These are phyloP conservation scores for Hygrocybe coccinea DNA, from an alignment of 768 basidiomycete species.

Conservation along the genomic window DNA sequence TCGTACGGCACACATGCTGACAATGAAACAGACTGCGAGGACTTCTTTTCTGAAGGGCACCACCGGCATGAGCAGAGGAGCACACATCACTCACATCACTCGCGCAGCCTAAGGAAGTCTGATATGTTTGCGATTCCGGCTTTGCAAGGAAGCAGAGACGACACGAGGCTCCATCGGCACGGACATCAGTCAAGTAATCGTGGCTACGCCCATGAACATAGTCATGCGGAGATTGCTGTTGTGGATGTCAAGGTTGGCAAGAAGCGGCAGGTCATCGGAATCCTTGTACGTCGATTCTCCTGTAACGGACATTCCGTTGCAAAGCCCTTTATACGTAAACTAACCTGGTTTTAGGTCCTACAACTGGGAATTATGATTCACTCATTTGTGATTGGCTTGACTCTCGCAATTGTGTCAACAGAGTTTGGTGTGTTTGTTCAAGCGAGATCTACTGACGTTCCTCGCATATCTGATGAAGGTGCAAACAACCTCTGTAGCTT, in stretches of 20 bases:
- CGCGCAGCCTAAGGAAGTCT: background rate
- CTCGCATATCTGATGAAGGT: too few species aligned
- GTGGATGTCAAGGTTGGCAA: slow-evolving; percentile 39
- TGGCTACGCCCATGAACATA: background rate
- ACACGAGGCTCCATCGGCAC: too few species aligned
- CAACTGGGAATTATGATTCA: slow-evolving; percentile 86
- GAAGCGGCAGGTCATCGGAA: slow-evolving; percentile 65
- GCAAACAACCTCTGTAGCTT: slow-evolving; percentile 38
- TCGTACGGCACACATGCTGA: background rate
- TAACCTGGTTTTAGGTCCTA: slow-evolving; percentile 50
- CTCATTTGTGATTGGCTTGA: slow-evolving; percentile 75
- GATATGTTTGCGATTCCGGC: too few species aligned
- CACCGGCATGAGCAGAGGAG: slow-evolving; percentile 2
- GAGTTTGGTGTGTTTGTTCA: slow-evolving; percentile 58
- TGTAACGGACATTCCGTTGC: background rate
- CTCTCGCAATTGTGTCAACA: slow-evolving; percentile 57
- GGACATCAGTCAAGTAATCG: background rate
- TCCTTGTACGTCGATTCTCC: slow-evolving; percentile 47
- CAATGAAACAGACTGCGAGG: background rate
- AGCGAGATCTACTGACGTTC: background rate
- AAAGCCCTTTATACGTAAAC: background rate
- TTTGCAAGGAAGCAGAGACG: too few species aligned
- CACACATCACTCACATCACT: background rate
- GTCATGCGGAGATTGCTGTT: slow-evolving; percentile 13
- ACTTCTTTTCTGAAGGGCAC: slow-evolving; percentile 2